Base-by-base conservation (phyloP, 1,284 basidiomycete genomes). In the Rhodotorula mucilaginosa region DNA sequence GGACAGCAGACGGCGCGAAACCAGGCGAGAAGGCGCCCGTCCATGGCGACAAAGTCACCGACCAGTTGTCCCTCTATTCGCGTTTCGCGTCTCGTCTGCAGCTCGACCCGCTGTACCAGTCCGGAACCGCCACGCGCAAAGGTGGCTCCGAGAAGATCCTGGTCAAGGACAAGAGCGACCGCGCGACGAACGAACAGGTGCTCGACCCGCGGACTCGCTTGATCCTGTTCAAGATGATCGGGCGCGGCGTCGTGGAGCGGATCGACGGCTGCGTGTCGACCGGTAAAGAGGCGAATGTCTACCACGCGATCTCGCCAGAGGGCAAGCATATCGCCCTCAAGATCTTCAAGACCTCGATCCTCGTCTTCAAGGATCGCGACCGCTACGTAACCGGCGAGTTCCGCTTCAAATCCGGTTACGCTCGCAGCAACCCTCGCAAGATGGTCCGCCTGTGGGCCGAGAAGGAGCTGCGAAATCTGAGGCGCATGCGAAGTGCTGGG, bases 371-470 rank as follows among this genome's bases (percentile, higher is more conserved):
- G 81, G 92, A 98, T 78, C 88, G 97, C 18, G 93, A 97, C 80
- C 90, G 91, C 69, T 98, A 98, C 81, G 94, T 98, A 48, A 77
- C 75, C 29, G 86, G 86, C 61, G 97, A 99, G 80, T 90, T 91
- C 79, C 89, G 97, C 15, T 99, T 99, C 83, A 86, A 93, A 52
- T 87, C 90, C 73, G 96, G 96, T 12, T 99, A 99, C 81, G 89
- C 89, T 75, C 89, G 90, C 64, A 88, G 88, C 76, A 99, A 99
- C 80, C 96, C 97, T 15, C 88, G 97, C 54, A 99, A 99, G 83
- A 99, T 99, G 96, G 96, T 99, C 23, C 87, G 93, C 18, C 83
- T 99, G 12, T 99, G 97, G 97, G 97, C 97, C 0, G 97, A 99
- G 82, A 99, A 99, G 83, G 97, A 99, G 81, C 90, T 97, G 88